phyloP scores from a whole-genome alignment of 2,329 filamentous ascomycete species.

The Epichloe amarillans region DNA sequence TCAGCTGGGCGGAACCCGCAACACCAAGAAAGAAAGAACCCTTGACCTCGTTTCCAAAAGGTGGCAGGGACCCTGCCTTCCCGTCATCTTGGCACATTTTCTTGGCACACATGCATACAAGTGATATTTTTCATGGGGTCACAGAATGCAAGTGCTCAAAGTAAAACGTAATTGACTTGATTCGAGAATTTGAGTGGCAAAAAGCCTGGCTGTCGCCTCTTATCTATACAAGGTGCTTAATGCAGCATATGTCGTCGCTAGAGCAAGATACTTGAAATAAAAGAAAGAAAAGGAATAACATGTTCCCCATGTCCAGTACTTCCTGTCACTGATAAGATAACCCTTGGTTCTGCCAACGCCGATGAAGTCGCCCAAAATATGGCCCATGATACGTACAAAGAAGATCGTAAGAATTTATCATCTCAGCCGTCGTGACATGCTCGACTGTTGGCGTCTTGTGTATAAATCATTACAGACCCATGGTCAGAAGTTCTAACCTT shows the following conservation, averaged over 20 bases:
- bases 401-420: not conserved
- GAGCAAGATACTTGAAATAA: not conserved
- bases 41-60: too few species aligned
- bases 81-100: too few species aligned
- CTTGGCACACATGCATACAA: not conserved
- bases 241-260: constrained; percentile 1
- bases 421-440: not conserved
- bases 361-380: not conserved
- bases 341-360: constrained; percentile 5
- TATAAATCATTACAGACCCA: constrained; percentile 16
- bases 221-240: constrained; percentile 6
- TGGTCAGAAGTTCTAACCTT: constrained; percentile 24
- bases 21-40: too few species aligned
- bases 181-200: not conserved
- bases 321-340: not conserved
- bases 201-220: constrained; percentile 4
- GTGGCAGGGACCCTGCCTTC: not conserved
- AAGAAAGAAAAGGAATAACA: not conserved
- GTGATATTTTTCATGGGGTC: not conserved
- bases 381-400: constrained; percentile 3
- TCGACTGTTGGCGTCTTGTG: not conserved
- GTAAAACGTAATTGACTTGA: not conserved
- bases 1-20: too few species aligned
- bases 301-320: not conserved
- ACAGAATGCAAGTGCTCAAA: not conserved